A percentile compares a stretch with the other conserved stretches of the same genome.
phyloP scores from a whole-genome alignment of 2,329 filamentous ascomycete genomes.

The Fusarium abutilonis region DNA sequence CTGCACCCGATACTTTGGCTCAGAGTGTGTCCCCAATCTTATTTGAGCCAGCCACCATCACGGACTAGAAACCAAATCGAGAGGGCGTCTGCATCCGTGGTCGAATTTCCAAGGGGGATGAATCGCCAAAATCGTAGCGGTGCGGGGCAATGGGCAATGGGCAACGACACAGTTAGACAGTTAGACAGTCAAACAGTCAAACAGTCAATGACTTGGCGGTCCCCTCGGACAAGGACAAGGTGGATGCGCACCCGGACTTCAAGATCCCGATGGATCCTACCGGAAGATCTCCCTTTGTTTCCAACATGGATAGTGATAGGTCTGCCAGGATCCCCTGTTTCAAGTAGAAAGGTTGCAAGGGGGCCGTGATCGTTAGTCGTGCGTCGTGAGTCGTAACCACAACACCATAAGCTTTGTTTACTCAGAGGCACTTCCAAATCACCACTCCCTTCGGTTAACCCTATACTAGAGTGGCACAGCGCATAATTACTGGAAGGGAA shows the following conservation, averaged over 20 bases:
- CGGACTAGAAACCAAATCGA: slow-evolving; percentile 39
- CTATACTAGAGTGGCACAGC: slow-evolving; percentile 12
- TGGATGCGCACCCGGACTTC: slow-evolving; percentile 14
- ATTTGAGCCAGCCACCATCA: slow-evolving; percentile 43
- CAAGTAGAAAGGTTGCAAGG: slow-evolving; percentile 19
- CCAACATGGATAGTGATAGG: slow-evolving; percentile 7
- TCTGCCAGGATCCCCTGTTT: slow-evolving; percentile 18
- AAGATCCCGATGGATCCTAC: slow-evolving; percentile 27
- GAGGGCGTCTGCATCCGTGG: slow-evolving; percentile 34
- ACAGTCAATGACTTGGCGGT: slow-evolving; percentile 3
- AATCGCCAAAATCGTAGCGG: slow-evolving; percentile 10
- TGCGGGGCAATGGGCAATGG: not conserved
- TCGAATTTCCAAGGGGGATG: slow-evolving; percentile 27
- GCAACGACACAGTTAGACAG: no score
- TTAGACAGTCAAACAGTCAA: no score
- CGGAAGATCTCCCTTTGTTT: slow-evolving; percentile 39
- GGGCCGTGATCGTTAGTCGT: no score
- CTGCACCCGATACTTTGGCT: slow-evolving; percentile 23
- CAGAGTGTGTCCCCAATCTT: slow-evolving; percentile 35
- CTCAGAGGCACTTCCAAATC: slow-evolving; percentile 24
- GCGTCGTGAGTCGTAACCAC: slow-evolving; percentile 25
- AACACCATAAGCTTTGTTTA: slow-evolving; percentile 33
- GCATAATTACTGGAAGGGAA: slow-evolving; percentile 2
- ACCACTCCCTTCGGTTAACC: slow-evolving; percentile 36
- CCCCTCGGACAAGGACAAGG: slow-evolving; percentile 5